A percentile compares a stretch with the other conserved stretches of the same genome.
Evolutionary conservation across 1,284 basidiomycete genomes (phyloP).

Genomic region (Somion occarium): DNA sequence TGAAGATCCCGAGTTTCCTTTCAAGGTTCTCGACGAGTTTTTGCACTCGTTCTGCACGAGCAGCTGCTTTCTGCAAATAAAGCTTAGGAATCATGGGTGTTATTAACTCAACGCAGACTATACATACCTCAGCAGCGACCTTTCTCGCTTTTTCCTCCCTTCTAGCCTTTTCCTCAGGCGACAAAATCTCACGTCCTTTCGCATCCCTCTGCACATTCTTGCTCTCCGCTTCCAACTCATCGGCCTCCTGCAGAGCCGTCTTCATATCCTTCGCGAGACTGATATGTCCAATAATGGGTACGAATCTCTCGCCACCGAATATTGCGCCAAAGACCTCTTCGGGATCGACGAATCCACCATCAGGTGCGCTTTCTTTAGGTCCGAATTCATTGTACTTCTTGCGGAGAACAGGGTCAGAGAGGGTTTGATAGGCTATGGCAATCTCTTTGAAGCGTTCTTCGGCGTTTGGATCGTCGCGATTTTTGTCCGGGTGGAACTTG

Average conservation of each 20-base stretch:
- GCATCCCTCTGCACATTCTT: constrained; percentile 46
- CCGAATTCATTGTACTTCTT: constrained; percentile 95
- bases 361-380: constrained; percentile 72
- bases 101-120: constrained; percentile 6
- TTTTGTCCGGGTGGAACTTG: constrained; percentile 91
- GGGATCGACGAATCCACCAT: constrained; percentile 71
- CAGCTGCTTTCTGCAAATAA: constrained; percentile 68
- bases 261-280: constrained; percentile 96
- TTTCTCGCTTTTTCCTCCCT: constrained; percentile 76
- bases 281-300: constrained; percentile 80
- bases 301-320: constrained; percentile 85
- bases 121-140: constrained; percentile 60
- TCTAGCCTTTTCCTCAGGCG: constrained; percentile 79
- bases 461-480: constrained; percentile 87
- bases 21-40: constrained; percentile 83
- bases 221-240: constrained; percentile 49
- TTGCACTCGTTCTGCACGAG: constrained; percentile 73
- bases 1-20: constrained; percentile 88
- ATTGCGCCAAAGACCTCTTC: constrained; percentile 93
- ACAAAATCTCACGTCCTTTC: constrained; percentile 67
- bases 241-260: constrained; percentile 90
- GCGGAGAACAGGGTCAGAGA: constrained; percentile 82
- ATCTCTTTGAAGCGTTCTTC: constrained; percentile 90
- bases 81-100: neutral
- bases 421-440: constrained; percentile 83